Conservation (phyloP, 2,329 filamentous ascomycete species). For the Fusarium phyllophilum region DNA sequence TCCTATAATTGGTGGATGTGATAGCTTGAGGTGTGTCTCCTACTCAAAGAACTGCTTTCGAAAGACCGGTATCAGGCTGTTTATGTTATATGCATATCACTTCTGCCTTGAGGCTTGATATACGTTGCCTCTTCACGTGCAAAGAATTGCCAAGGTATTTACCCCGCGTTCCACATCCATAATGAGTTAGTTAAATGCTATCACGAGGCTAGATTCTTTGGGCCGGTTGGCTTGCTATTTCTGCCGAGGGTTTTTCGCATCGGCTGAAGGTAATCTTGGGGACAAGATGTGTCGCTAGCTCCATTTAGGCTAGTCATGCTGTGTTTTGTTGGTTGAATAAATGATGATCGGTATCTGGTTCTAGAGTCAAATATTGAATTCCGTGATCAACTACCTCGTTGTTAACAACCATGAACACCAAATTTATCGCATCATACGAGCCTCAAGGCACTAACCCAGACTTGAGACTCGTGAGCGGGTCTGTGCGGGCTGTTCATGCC, state of each 20-base stretch:
- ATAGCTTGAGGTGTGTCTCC: background rate
- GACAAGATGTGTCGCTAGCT: background rate
- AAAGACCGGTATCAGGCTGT: background rate
- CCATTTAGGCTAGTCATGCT: background rate
- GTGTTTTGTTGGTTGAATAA: background rate
- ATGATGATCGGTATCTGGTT: background rate
- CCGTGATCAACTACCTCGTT: background rate
- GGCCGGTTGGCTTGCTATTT: background rate
- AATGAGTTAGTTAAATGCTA: background rate
- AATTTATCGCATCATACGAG: background rate
- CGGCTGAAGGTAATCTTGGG: background rate
- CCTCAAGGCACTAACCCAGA: background rate
- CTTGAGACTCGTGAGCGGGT: background rate
- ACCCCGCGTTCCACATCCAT: background rate
- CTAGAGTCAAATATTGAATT: background rate
- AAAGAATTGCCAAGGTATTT: background rate
- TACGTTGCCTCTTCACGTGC: background rate
- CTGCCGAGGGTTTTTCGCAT: background rate
- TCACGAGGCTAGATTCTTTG: background rate
- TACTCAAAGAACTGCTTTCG: background rate
- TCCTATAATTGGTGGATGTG: background rate
- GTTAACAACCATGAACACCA: background rate
- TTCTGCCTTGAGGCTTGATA: background rate
- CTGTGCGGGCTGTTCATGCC: background rate
- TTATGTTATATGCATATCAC: background rate